These are phyloP conservation scores for Phytophthora pseudosyringae DNA, from an alignment of 352 stramenopile species.

Conservation along the genomic window DNA sequence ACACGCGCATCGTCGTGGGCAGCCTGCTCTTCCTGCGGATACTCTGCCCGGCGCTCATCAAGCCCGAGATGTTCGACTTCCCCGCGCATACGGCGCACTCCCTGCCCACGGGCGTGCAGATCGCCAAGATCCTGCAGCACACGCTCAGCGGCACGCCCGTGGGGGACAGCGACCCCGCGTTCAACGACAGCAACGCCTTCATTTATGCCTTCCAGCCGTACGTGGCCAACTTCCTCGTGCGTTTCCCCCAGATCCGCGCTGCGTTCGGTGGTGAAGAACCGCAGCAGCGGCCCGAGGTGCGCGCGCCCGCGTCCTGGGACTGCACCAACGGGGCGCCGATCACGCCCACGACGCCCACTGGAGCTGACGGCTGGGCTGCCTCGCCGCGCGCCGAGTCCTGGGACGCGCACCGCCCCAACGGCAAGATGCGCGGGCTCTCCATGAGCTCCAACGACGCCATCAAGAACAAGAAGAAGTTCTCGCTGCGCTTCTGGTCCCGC, in stretches of 20 bases:
- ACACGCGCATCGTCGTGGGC: slow-evolving; percentile 76
- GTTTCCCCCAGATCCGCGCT: slow-evolving; percentile 62
- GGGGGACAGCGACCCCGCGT: slow-evolving; percentile 53
- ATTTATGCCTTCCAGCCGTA: slow-evolving; percentile 69
- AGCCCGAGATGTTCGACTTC: slow-evolving; percentile 85
- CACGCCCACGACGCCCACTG: slow-evolving; percentile 36
- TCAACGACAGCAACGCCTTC: slow-evolving; percentile 62
- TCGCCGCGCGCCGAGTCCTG: slow-evolving; percentile 33
- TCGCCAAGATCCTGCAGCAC: slow-evolving; percentile 84
- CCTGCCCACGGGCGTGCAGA: slow-evolving; percentile 64
- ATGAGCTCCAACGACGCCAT: slow-evolving; percentile 56
- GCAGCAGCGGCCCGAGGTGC: slow-evolving; percentile 27
- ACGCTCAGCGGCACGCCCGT: slow-evolving; percentile 69
- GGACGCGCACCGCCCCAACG: slow-evolving; percentile 42
- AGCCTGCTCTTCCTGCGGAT: slow-evolving; percentile 80
- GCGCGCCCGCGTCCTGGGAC: slow-evolving; percentile 32
- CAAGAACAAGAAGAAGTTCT: slow-evolving; percentile 77
- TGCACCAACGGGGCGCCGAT: slow-evolving; percentile 38
- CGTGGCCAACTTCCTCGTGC: slow-evolving; percentile 64
- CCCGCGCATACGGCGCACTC: slow-evolving; percentile 57
- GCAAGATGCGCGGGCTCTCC: slow-evolving; percentile 67
- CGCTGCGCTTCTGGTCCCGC: slow-evolving; percentile 67
- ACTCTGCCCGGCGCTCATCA: slow-evolving; percentile 79
- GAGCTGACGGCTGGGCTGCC: slow-evolving; percentile 32
- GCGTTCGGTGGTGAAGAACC: slow-evolving; percentile 34